phyloP scores from a whole-genome alignment of 2,329 filamentous ascomycete genomes.

The Beauveria rudraprayagi region DNA sequence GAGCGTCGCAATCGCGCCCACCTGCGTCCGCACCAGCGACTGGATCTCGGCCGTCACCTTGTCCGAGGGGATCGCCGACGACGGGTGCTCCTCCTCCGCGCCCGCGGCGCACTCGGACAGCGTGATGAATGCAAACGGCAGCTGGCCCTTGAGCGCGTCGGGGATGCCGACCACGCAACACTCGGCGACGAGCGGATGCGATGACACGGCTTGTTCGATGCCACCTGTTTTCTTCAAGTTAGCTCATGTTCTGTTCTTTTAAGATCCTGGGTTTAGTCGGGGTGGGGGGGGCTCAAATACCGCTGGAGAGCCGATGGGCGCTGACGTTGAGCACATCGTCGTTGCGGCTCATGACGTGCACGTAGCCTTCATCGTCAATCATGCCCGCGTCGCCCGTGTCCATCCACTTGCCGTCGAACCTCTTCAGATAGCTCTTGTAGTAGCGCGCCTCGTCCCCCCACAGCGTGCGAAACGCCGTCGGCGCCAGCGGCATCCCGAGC shows the following conservation, averaged over 20 bases:
- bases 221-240: slow-evolving; percentile 43
- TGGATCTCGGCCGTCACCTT: slow-evolving; percentile 57
- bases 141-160: slow-evolving; percentile 77
- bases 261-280: not conserved
- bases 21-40: slow-evolving; percentile 63
- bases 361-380: slow-evolving; percentile 66
- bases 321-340: slow-evolving; percentile 97
- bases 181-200: slow-evolving; percentile 71
- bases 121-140: slow-evolving; percentile 83
- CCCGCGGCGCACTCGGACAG: slow-evolving; percentile 29
- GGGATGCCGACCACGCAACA: slow-evolving; percentile 81
- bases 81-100: slow-evolving; percentile 38
- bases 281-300: slow-evolving; percentile 29
- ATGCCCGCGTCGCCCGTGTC: slow-evolving; percentile 89
- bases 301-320: slow-evolving; percentile 82
- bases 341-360: slow-evolving; percentile 54
- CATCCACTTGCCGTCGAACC: slow-evolving; percentile 75
- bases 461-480: slow-evolving; percentile 76
- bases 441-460: slow-evolving; percentile 84
- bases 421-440: slow-evolving; percentile 73
- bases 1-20: slow-evolving; percentile 78
- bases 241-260: not conserved
- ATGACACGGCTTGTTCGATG: slow-evolving; percentile 85
- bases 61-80: slow-evolving; percentile 40
- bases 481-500: slow-evolving; percentile 70